Evolutionary conservation across 495 filamentous ascomycete genomes (phyloP).

Genomic region (Penicillium herquei): DNA sequence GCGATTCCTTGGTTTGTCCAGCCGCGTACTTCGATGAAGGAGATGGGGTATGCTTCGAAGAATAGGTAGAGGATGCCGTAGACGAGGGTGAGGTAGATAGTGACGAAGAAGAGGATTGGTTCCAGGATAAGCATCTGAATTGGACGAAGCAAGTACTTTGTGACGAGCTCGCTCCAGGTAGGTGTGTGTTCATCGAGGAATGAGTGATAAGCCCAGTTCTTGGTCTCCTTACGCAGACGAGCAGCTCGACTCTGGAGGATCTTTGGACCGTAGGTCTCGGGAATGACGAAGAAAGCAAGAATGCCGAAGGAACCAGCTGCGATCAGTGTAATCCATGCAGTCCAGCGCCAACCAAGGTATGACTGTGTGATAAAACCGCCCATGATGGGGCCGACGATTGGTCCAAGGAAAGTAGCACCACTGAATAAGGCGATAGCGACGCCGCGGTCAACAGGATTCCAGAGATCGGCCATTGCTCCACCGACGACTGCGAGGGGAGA

Average conservation of each 20-base stretch:
- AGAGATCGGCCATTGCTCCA: conserved; percentile 62
- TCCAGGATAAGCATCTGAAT: conserved; percentile 58
- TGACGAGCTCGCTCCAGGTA: conserved; percentile 42
- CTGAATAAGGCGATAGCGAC: conserved; percentile 59
- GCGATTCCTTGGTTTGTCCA: conserved; percentile 48
- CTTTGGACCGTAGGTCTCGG: conserved; percentile 60
- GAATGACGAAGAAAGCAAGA: conserved; percentile 49
- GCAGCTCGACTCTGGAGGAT: conserved; percentile 57
- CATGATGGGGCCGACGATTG: conserved; percentile 23
- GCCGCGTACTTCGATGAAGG: conserved; percentile 52
- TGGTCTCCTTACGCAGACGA: conserved; percentile 56
- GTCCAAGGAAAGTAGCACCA: conserved; percentile 52
- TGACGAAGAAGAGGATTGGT: conserved; percentile 58
- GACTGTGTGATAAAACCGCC: conserved; percentile 58
- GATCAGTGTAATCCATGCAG: conserved; percentile 63
- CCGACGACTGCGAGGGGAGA: conserved; percentile 62
- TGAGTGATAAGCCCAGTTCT: conserved; percentile 60
- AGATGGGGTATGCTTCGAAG: conserved; percentile 60
- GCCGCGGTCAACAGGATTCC: conserved; percentile 57
- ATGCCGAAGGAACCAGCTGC: conserved; percentile 49
- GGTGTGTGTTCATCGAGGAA: conserved; percentile 55
- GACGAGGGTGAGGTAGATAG: conserved; percentile 50
- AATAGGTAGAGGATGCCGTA: conserved; percentile 66
- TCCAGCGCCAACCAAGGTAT: conserved; percentile 64
- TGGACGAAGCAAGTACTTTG: conserved; percentile 58